A percentile compares a stretch with the other conserved stretches of the same genome.
These are phyloP conservation scores for Canariomyces notabilis DNA, from an alignment of 2,329 filamentous ascomycete species.

Conservation along the genomic window DNA sequence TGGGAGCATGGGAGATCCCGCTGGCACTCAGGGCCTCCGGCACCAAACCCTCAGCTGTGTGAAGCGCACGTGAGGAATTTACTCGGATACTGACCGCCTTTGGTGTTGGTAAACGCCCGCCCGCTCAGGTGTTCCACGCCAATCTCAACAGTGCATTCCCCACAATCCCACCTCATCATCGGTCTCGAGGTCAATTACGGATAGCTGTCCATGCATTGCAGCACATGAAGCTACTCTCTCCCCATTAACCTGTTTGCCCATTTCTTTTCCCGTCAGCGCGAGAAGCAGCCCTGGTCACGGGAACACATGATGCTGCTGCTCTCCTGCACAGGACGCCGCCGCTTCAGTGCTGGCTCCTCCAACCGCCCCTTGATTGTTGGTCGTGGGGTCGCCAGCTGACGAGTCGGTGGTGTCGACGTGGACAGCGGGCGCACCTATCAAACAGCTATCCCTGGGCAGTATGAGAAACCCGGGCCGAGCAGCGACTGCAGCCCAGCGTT, in stretches of 20 bases:
- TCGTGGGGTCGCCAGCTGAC: too few species aligned
- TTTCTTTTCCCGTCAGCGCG: neutral
- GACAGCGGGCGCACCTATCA: slow-evolving; percentile 2
- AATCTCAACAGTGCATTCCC: neutral
- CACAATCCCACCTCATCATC: too few species aligned
- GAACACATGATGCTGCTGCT: slow-evolving; percentile 10
- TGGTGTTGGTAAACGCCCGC: too few species aligned
- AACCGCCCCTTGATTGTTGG: too few species aligned
- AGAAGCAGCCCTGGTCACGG: slow-evolving; percentile 9
- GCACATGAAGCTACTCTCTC: neutral
- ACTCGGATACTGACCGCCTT: neutral
- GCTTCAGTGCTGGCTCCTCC: too few species aligned
- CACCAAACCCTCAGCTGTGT: neutral
- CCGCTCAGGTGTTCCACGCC: neutral
- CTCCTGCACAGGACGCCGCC: too few species aligned
- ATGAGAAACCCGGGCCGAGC: neutral
- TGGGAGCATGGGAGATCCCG: neutral
- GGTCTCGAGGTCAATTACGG: too few species aligned
- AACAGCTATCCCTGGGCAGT: neutral
- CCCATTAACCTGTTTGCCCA: neutral
- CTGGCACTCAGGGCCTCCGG: neutral
- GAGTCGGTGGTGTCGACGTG: neutral
- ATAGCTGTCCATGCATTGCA: neutral
- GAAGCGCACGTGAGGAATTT: neutral
- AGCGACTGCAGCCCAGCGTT: neutral